Evolutionary conservation across 2,329 filamentous ascomycete genomes (phyloP), one percentile per base, ranked within the genome.

Genomic region (Parafenestella ontariensis): DNA sequence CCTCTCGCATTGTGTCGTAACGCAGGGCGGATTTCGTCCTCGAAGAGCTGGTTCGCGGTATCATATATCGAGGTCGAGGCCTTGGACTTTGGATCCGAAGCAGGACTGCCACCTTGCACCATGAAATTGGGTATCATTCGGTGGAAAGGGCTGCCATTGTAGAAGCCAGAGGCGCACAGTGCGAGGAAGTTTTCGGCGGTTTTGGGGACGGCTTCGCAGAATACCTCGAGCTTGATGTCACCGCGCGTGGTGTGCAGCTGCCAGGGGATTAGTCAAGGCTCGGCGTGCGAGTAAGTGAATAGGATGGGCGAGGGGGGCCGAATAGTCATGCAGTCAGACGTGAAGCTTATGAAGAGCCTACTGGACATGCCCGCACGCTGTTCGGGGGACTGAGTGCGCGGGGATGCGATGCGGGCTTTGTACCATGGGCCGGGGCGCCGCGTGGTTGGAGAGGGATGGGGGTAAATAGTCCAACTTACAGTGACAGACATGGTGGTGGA

Each of bases 181-280:
- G 91, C 91, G 64, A 96, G 87, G 78, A 96, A 96, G 80, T 96
- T 96, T 79, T 96, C 91, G 59, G 92, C 89, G 0, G 95, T 96
- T 76, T 94, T 93, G 59, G 95, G 95, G 28, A 96, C 92, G 66
- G 90, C 89, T 76, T 97, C 92, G 81, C 94, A 98, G 80, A 97
- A 98, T 64, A 99, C 82, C 77, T 98, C 95, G 68, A 98, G 86
- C 80, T 98, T 99, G 74, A 99, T 84, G 77, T 95, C 89, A 73
- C 95, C 95, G 48, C 89, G 84, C 46, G 88, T 91, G 45, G 95
- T 99, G 77, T 97, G 92, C 13, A 99, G 84, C 65, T 79, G 61
- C 10, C 15, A n/a, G 5, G 5, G 31, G 18, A 36, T 52, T 36
- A 58, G 48, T 20, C 17, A 37, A 34, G 31, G 31, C 31, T n/a